phyloP scores from a whole-genome alignment of 495 filamentous ascomycete genomes.

The Friedmanniomyces simplex region DNA sequence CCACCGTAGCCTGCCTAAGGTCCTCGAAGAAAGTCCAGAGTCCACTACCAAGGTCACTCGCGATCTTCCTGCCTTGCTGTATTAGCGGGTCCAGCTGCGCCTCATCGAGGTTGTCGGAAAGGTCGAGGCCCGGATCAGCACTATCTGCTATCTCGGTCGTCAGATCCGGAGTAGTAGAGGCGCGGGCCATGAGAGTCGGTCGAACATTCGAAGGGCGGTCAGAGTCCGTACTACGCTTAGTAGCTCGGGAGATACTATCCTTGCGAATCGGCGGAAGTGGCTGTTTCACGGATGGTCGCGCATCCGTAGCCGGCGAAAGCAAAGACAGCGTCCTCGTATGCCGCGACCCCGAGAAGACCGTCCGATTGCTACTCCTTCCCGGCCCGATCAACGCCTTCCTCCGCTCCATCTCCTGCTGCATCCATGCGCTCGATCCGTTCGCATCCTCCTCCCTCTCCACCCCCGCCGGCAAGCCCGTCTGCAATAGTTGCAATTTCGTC shows the following conservation, averaged over 20 bases:
- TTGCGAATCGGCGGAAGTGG: neutral
- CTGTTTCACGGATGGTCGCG: neutral
- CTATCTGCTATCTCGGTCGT: slow-evolving; percentile 17
- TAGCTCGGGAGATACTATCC: slow-evolving; percentile 1
- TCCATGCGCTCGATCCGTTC: slow-evolving; percentile 32
- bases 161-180: slow-evolving; percentile 26
- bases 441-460: slow-evolving; percentile 24
- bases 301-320: slow-evolving; percentile 50
- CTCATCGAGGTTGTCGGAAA: slow-evolving; percentile 27
- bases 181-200: slow-evolving; percentile 15
- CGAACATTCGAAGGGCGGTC: neutral
- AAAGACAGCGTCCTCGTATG: slow-evolving; percentile 76
- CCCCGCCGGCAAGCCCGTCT: slow-evolving; percentile 19
- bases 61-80: slow-evolving; percentile 72
- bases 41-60: slow-evolving; percentile 77
- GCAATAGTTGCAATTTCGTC: slow-evolving; percentile 49
- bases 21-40: slow-evolving; percentile 97
- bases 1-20: slow-evolving; percentile 85
- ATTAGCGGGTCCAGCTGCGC: slow-evolving; percentile 41
- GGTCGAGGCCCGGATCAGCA: slow-evolving; percentile 20
- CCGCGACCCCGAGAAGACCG: slow-evolving; percentile 57
- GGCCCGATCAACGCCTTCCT: slow-evolving; percentile 45
- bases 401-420: slow-evolving; percentile 46
- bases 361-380: slow-evolving; percentile 37
- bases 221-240: slow-evolving; percentile 1